phyloP scores from a whole-genome alignment of 768 basidiomycete genomes.

The Trichaptum fuscoviolaceum region DNA sequence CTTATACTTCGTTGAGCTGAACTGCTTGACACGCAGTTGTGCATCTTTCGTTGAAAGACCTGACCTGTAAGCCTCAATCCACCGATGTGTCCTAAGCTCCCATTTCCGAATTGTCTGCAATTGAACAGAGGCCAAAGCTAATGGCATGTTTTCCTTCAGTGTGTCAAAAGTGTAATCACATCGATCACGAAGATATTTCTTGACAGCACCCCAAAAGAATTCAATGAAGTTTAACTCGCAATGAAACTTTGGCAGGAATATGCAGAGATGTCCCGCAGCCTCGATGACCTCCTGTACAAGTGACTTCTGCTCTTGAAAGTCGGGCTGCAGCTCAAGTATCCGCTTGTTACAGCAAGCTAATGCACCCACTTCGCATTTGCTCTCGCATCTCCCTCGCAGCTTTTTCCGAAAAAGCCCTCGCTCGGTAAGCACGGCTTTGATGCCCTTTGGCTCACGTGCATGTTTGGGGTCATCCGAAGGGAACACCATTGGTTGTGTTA shows the following conservation, averaged over 20 bases:
- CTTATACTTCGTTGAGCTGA: slow-evolving; percentile 26
- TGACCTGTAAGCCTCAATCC: slow-evolving; percentile 28
- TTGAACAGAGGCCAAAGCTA: slow-evolving; percentile 16
- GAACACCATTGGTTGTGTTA: slow-evolving; percentile 8
- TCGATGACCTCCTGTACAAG: slow-evolving; percentile 18
- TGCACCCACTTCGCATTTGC: background rate
- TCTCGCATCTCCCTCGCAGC: slow-evolving; percentile 14
- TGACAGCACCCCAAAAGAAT: slow-evolving; percentile 32
- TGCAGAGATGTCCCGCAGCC: slow-evolving; percentile 21
- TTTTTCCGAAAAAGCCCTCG: slow-evolving; percentile 18
- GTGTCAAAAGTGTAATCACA: slow-evolving; percentile 22
- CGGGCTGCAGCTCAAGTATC: background rate
- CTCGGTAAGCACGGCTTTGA: slow-evolving; percentile 25
- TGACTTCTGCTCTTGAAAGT: slow-evolving; percentile 4
- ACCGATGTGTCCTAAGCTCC: slow-evolving; percentile 28
- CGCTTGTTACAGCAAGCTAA: background rate
- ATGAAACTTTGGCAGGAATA: slow-evolving; percentile 39
- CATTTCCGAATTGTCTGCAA: slow-evolving; percentile 25
- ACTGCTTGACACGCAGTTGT: slow-evolving; percentile 12
- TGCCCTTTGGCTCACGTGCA: slow-evolving; percentile 27
- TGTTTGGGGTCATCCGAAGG: slow-evolving; percentile 7
- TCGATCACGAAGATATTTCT: slow-evolving; percentile 22
- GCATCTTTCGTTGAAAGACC: slow-evolving; percentile 19
- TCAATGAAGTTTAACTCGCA: slow-evolving; percentile 45
- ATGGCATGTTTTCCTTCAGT: slow-evolving; percentile 20